Evolutionary conservation across 2,329 filamentous ascomycete species (phyloP).

Genomic region (Aspergillus sp.): DNA sequence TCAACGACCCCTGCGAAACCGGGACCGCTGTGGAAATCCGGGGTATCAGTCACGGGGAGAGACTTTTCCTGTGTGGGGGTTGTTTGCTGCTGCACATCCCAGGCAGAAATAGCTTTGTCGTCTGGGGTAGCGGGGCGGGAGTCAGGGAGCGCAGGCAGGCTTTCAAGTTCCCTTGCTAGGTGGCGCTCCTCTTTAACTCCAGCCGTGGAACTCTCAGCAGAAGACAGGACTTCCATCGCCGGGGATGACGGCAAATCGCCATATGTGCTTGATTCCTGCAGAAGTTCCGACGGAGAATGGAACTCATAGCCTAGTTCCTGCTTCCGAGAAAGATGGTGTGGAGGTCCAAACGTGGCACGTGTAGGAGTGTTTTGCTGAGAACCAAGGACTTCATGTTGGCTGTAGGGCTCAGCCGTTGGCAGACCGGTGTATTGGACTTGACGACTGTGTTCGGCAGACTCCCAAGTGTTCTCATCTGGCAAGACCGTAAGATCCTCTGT

Average conservation of each 20-base stretch:
- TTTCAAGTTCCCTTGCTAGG: conserved; percentile 17
- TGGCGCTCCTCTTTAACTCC: conserved; percentile 23
- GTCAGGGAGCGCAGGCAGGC: conserved; percentile 18
- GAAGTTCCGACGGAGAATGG: conserved; percentile 47
- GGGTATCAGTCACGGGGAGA: neutral
- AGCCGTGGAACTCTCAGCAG: conserved; percentile 32
- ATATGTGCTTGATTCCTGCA: conserved; percentile 37
- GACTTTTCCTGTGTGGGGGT: conserved; percentile 13
- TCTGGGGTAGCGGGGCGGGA: conserved; percentile 21
- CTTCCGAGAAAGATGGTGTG: conserved; percentile 26
- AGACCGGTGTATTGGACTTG: conserved; percentile 21
- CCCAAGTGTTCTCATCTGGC: conserved; percentile 31
- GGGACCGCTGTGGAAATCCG: neutral
- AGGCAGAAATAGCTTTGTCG: conserved; percentile 8
- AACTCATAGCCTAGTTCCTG: conserved; percentile 48
- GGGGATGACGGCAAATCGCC: conserved; percentile 26
- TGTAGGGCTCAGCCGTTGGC: conserved; percentile 34
- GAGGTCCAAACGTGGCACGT: conserved; percentile 51
- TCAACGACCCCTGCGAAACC: conserved; percentile 25
- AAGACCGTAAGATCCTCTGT: conserved; percentile 40
- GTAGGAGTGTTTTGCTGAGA: conserved; percentile 70
- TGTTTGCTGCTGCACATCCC: conserved; percentile 12
- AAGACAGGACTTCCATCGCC: conserved; percentile 26
- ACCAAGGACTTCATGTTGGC: conserved; percentile 51
- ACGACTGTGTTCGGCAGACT: conserved; percentile 28